Conservation (phyloP, 2,329 filamentous ascomycete genomes). For the Botrytis sinoallii region DNA sequence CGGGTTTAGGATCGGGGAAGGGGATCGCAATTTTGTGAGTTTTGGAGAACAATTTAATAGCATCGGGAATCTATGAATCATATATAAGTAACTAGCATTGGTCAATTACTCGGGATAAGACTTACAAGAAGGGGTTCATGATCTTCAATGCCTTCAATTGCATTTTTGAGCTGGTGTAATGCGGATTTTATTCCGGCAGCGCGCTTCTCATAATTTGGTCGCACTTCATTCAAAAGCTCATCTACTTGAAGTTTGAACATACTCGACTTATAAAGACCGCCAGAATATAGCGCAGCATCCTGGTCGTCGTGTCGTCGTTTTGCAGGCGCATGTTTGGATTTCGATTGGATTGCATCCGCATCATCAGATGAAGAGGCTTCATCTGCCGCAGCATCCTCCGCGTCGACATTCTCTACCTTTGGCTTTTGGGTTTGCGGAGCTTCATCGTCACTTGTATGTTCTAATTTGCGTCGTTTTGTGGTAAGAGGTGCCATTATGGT, state of each 20-base stretch:
- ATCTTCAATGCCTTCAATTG: slow-evolving; percentile 55
- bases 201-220: slow-evolving; percentile 56
- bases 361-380: slow-evolving; percentile 24
- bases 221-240: slow-evolving; percentile 56
- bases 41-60: slow-evolving; percentile 64
- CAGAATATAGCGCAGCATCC: slow-evolving; percentile 42
- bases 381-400: slow-evolving; percentile 12
- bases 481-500: slow-evolving; percentile 28
- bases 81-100: slow-evolving; percentile 15
- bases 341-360: slow-evolving; percentile 23
- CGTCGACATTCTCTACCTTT: slow-evolving; percentile 16
- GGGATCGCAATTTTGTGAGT: slow-evolving; percentile 70
- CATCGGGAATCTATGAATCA: slow-evolving; percentile 61
- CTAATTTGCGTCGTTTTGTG: slow-evolving; percentile 39
- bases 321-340: slow-evolving; percentile 16
- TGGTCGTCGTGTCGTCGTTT: slow-evolving; percentile 29
- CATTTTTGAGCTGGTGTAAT: slow-evolving; percentile 52
- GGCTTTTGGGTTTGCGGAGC: background rate
- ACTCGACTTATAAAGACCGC: slow-evolving; percentile 57
- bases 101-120: background rate
- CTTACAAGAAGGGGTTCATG: slow-evolving; percentile 46
- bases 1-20: slow-evolving; percentile 77
- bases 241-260: slow-evolving; percentile 67
- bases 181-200: slow-evolving; percentile 51
- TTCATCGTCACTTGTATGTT: slow-evolving; percentile 24